Base-by-base conservation (phyloP, 768 basidiomycete genomes). In the Termitomyces titanicus region DNA sequence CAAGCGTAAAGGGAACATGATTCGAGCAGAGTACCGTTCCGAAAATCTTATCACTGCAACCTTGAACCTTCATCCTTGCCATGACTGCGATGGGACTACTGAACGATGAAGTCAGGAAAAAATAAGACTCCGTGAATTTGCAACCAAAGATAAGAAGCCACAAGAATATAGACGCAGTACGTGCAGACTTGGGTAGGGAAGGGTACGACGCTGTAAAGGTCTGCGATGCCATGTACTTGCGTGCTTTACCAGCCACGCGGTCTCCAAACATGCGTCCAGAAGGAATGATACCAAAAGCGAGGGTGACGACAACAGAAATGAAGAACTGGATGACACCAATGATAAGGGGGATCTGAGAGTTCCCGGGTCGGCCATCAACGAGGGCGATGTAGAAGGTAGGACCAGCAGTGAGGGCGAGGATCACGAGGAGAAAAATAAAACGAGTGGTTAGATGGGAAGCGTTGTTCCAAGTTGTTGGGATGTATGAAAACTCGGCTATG, bases 161-260 rank as follows among this genome's bases (percentile, higher is more conserved):
- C 45, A 99, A 82, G 40, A 77, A 62, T 68, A 97, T 84, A 37
- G 93, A 95, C 1, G 93, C 94, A 11, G 79, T 78, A 46, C 97
- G 92, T 4, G 93, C 85, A 43, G 72, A 73, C 56, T 84, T 76
- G 24, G 82, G 72, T 43, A 99, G 83, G 3, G 80, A 72, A 0
- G 96, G 97, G 68, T 99, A 99, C 5, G 94, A 95, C 0, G 97
- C 97, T 1, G 97, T 99, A 74, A 99, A 98, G 0, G 97, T 98
- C 70, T 99, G 97, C 18, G 92, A 95, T 37, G 97, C 97, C 80
- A 99, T 87, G 70, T 98, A 98, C 72, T 98, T 98, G 65, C 97
- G 83, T n/a, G 89, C 83, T 72, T 97, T 98, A 64, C 96, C 93
- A 6, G 94, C 92, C 6, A 99, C 97, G 57, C 96, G 88, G 68